These are phyloP conservation scores for Fusarium sublunatum DNA, from an alignment of 2,329 filamentous ascomycete species.

Conservation along the genomic window DNA sequence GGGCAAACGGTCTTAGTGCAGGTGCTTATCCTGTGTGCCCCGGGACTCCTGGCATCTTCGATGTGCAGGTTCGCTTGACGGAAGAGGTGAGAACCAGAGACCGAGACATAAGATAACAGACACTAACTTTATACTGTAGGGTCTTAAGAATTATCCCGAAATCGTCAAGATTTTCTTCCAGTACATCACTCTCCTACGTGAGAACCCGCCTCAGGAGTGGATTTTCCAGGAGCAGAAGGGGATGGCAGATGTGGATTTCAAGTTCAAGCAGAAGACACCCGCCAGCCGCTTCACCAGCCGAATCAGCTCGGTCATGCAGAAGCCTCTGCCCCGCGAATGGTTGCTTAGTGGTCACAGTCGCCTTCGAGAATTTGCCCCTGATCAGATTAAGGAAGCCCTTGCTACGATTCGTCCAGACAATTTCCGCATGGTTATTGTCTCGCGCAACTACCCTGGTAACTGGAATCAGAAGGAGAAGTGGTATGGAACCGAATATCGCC, in stretches of 20 bases:
- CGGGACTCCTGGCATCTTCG: slow-evolving; percentile 80
- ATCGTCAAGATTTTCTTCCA: slow-evolving; percentile 88
- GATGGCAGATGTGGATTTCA: slow-evolving; percentile 93
- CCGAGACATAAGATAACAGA: neutral
- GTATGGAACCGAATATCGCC: slow-evolving; percentile 95
- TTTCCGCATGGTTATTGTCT: slow-evolving; percentile 85
- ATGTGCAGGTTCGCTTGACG: slow-evolving; percentile 81
- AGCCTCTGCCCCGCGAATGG: slow-evolving; percentile 85
- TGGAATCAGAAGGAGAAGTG: slow-evolving; percentile 94
- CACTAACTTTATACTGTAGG: slow-evolving; percentile 51
- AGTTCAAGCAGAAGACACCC: slow-evolving; percentile 91
- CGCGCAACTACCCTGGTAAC: slow-evolving; percentile 82
- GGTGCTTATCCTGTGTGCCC: slow-evolving; percentile 81
- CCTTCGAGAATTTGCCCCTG: slow-evolving; percentile 82
- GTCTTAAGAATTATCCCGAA: slow-evolving; percentile 82
- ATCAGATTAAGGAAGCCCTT: slow-evolving; percentile 79
- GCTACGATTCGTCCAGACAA: slow-evolving; percentile 85
- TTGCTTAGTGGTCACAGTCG: slow-evolving; percentile 83
- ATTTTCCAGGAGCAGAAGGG: slow-evolving; percentile 92
- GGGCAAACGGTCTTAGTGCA: slow-evolving; percentile 85
- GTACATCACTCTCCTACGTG: slow-evolving; percentile 87
- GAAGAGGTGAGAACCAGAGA: slow-evolving; percentile 69
- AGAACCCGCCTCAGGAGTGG: slow-evolving; percentile 87
- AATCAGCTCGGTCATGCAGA: slow-evolving; percentile 90
- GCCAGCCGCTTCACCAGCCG: slow-evolving; percentile 90